A percentile compares a stretch with the other conserved stretches of the same genome.
Conservation (phyloP, 306 rosid species). For the Ormosia semicastrata region DNA sequence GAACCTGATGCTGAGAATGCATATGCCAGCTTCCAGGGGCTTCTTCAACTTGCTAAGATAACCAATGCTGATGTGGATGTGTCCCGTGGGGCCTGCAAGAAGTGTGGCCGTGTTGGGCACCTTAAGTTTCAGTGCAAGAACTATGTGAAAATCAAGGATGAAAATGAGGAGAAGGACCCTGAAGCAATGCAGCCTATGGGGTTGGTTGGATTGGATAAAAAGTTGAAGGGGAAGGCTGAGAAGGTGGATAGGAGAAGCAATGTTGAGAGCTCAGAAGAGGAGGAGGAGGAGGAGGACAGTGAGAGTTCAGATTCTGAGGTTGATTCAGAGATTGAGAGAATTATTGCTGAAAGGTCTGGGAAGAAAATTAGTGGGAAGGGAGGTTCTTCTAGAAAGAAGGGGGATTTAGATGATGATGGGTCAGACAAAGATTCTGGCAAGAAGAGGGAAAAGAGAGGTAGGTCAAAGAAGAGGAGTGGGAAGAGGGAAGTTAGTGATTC, state of each 20-base stretch:
- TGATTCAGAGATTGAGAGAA: conserved; percentile 80
- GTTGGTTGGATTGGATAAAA: conserved; percentile 57
- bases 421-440: conserved; percentile 48
- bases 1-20: conserved; percentile 89
- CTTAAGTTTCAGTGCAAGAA: conserved; percentile 91
- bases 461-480: conserved; percentile 71
- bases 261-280: conserved; percentile 61
- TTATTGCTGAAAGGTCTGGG: conserved; percentile 67
- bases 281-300: conserved; percentile 69
- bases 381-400: conserved; percentile 43
- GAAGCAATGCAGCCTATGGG: conserved; percentile 54
- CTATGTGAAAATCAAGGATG: conserved; percentile 73
- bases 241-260: conserved; percentile 43
- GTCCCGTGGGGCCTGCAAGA: conserved; percentile 90
- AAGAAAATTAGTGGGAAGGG: conserved; percentile 47
- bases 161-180: conserved; percentile 58
- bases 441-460: conserved; percentile 74
- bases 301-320: conserved; percentile 75
- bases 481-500: conserved; percentile 62
- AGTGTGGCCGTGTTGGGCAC: conserved; percentile 94
- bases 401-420: conserved; percentile 45
- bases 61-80: conserved; percentile 73
- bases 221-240: conserved; percentile 53
- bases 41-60: conserved; percentile 88
- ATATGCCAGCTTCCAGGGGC: conserved; percentile 91